Evolutionary conservation across 371 early-diverging fungal genomes (phyloP).

Genomic region (Blastocladiella emersonii): DNA sequence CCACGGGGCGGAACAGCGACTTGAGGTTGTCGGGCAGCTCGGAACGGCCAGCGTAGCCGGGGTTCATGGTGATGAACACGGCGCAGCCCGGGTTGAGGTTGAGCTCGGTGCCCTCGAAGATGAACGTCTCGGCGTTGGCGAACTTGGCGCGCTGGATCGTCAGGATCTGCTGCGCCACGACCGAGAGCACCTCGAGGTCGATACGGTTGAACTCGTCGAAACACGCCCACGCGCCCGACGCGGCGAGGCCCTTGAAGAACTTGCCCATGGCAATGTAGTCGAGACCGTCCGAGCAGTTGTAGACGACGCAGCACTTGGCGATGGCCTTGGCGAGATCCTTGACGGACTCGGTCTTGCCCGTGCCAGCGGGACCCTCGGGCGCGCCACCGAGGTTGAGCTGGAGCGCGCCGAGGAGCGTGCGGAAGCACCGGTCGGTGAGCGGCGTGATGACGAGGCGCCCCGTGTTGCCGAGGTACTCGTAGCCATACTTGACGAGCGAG

Average conservation of each 20-base stretch:
- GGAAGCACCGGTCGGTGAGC: slow-evolving; percentile 33
- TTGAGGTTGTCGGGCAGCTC: slow-evolving; percentile 45
- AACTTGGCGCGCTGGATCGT: slow-evolving; percentile 37
- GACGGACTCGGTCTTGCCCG: slow-evolving; percentile 42
- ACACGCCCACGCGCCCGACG: slow-evolving; percentile 41
- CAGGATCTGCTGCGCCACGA: slow-evolving; percentile 39
- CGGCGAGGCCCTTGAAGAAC: slow-evolving; percentile 40
- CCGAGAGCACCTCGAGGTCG: slow-evolving; percentile 32
- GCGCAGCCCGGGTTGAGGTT: slow-evolving; percentile 35
- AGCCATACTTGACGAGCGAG: slow-evolving; percentile 34
- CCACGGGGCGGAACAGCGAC: slow-evolving; percentile 39
- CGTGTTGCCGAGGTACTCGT: slow-evolving; percentile 40
- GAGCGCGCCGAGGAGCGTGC: slow-evolving; percentile 37
- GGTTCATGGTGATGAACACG: slow-evolving; percentile 51
- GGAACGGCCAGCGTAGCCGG: slow-evolving; percentile 46
- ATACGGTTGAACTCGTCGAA: slow-evolving; percentile 48
- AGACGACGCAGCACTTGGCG: slow-evolving; percentile 45
- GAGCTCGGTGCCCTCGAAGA: slow-evolving; percentile 39
- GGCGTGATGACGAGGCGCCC: slow-evolving; percentile 41
- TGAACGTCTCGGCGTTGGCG: slow-evolving; percentile 25
- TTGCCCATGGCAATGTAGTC: slow-evolving; percentile 46
- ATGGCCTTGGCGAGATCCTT: slow-evolving; percentile 42
- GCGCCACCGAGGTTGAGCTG: slow-evolving; percentile 43
- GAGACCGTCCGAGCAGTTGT: slow-evolving; percentile 41
- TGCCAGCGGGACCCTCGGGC: slow-evolving; percentile 38